Evolutionary conservation across 306 rosid species (phyloP).

Genomic region (Psophocarpus tetragonolobus): DNA sequence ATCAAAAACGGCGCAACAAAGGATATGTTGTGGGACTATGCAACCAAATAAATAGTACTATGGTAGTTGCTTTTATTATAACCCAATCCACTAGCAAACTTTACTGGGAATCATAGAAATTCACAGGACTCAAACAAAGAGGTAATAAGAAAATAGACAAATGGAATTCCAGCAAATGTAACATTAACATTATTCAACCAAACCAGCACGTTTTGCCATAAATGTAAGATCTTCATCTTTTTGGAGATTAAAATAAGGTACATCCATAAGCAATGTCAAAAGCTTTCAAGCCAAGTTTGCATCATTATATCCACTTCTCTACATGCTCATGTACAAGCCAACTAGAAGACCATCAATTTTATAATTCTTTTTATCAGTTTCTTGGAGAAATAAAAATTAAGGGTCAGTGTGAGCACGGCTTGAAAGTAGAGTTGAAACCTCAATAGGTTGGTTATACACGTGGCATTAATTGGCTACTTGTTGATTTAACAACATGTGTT

Average conservation of each 20-base stretch:
- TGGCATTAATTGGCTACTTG: neutral
- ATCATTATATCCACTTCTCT: slow-evolving; percentile 33
- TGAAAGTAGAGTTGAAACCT: too few relatives aligned
- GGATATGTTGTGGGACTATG: slow-evolving; percentile 20
- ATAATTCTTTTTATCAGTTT: neutral
- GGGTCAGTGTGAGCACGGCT: neutral
- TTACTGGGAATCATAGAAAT: neutral
- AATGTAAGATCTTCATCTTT: neutral
- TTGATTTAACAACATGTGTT: neutral
- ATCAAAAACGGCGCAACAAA: neutral
- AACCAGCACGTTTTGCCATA: slow-evolving; percentile 1
- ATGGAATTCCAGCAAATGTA: neutral
- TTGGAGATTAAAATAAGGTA: neutral
- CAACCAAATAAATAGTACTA: neutral
- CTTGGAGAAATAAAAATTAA: slow-evolving; percentile 4
- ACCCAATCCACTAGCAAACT: slow-evolving; percentile 14
- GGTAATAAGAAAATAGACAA: neutral
- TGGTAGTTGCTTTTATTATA: slow-evolving; percentile 8
- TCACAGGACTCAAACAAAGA: neutral
- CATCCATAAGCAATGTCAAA: slow-evolving; percentile 9
- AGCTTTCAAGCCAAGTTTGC: slow-evolving; percentile 62
- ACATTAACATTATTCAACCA: slow-evolving; percentile 11
- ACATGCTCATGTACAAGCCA: slow-evolving; percentile 4
- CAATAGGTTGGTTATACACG: neutral
- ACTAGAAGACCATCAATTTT: neutral